Evolutionary conservation across 2,329 filamentous ascomycete genomes (phyloP).

Genomic region (Colletotrichum higginsianum): DNA sequence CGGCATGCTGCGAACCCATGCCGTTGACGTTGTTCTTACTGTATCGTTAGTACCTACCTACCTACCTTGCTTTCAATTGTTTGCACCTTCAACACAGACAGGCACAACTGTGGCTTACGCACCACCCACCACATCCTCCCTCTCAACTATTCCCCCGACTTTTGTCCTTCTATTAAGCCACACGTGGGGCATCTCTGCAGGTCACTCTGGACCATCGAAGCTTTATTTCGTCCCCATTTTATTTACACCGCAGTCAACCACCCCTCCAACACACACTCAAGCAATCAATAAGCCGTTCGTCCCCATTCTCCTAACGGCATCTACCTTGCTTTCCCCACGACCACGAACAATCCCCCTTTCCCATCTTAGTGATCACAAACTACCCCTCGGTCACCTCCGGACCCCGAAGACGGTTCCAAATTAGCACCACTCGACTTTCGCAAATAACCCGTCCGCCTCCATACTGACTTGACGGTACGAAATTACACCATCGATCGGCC

Average conservation of each 20-base stretch:
- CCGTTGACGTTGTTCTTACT: slow-evolving; percentile 15
- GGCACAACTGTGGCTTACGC: slow-evolving; percentile 10
- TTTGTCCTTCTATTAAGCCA: slow-evolving; percentile 26
- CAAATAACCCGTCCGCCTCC: neutral
- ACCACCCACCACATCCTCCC: neutral
- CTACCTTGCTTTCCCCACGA: slow-evolving; percentile 34
- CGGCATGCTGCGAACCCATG: neutral
- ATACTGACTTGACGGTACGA: neutral
- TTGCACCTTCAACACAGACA: neutral
- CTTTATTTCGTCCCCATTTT: slow-evolving; percentile 24
- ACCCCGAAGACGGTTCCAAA: slow-evolving; percentile 6
- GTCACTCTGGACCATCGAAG: neutral
- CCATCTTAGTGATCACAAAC: neutral
- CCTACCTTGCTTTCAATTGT: neutral
- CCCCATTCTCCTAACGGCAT: slow-evolving; percentile 21
- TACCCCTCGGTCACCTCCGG: slow-evolving; percentile 13
- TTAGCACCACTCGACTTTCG: neutral
- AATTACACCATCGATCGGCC: neutral
- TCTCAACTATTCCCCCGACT: neutral
- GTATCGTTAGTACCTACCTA: neutral
- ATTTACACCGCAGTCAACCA: slow-evolving; percentile 16
- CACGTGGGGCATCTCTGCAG: slow-evolving; percentile 11
- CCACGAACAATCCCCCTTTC: neutral
- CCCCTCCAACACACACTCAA: neutral
- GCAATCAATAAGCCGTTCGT: slow-evolving; percentile 19